A percentile compares a stretch with the other conserved stretches of the same genome.
Evolutionary conservation across 2,329 filamentous ascomycete genomes (phyloP).

Genomic region (Pyrenophora teres): DNA sequence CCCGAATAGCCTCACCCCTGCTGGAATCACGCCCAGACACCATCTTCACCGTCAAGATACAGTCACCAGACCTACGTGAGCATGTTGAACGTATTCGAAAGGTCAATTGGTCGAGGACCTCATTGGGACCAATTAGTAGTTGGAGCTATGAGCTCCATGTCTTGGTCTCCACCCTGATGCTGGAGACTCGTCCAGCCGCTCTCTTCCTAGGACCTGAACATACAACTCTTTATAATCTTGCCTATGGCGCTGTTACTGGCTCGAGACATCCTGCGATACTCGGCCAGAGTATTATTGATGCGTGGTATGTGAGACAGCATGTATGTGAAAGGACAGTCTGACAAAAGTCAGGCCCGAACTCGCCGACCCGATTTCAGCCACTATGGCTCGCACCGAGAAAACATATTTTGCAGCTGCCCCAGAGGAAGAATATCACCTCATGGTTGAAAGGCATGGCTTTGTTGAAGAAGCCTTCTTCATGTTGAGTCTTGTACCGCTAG

Average conservation of each 20-base stretch:
- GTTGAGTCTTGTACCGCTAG: slow-evolving; percentile 17
- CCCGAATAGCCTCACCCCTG: slow-evolving; percentile 1
- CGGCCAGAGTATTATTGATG: slow-evolving; percentile 14
- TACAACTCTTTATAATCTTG: slow-evolving; percentile 20
- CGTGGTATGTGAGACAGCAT: slow-evolving; percentile 8
- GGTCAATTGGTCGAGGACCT: slow-evolving; percentile 17
- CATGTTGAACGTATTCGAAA: slow-evolving; percentile 13
- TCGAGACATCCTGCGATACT: slow-evolving; percentile 17
- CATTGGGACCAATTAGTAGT: slow-evolving; percentile 13
- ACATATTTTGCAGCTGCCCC: slow-evolving; percentile 14
- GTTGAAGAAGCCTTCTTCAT: slow-evolving; percentile 20
- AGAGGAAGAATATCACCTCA: slow-evolving; percentile 21
- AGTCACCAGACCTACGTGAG: slow-evolving; percentile 12
- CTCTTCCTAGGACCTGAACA: slow-evolving; percentile 20
- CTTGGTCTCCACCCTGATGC: slow-evolving; percentile 15
- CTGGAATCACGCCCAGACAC: slow-evolving; percentile 5
- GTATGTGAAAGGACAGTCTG: not conserved
- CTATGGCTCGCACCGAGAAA: slow-evolving; percentile 9
- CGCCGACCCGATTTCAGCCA: slow-evolving; percentile 7
- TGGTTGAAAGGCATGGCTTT: slow-evolving; percentile 18
- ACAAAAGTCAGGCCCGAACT: slow-evolving; percentile 10
- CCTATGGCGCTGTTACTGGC: slow-evolving; percentile 13
- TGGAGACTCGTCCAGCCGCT: slow-evolving; percentile 19
- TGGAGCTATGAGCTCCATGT: slow-evolving; percentile 17
- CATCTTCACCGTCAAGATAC: slow-evolving; percentile 17